Percentiles rank a stretch among this genome's conserved stretches.
These are phyloP conservation scores for Ceratobasidium sp. DNA, from an alignment of 1,284 basidiomycete genomes.

Conservation along the genomic window DNA sequence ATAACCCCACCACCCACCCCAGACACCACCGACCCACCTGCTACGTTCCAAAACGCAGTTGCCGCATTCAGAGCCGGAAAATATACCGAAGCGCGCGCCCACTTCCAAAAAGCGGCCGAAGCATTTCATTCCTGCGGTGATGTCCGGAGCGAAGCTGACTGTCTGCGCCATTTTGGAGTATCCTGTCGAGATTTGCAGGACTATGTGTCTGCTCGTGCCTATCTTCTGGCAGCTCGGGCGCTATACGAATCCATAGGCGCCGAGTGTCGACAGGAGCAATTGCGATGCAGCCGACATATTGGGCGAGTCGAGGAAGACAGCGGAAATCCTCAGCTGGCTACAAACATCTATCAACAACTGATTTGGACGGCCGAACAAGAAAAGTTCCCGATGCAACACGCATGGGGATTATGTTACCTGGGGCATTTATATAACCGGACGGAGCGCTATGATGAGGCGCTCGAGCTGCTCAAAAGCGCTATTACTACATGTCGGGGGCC, in stretches of 20 bases:
- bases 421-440: slow-evolving; percentile 27
- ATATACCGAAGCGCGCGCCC: slow-evolving; percentile 12
- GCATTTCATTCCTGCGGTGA: not conserved
- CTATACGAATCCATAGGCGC: slow-evolving; percentile 25
- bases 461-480: not conserved
- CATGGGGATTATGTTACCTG: slow-evolving; percentile 36
- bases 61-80: slow-evolving; percentile 27
- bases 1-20: not conserved
- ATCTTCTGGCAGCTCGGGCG: slow-evolving; percentile 20
- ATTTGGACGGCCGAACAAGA: not conserved
- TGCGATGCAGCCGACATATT: slow-evolving; percentile 30
- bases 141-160: slow-evolving; percentile 19
- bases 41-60: not conserved
- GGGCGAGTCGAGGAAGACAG: slow-evolving; percentile 25
- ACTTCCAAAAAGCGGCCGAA: slow-evolving; percentile 10
- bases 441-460: slow-evolving; percentile 25
- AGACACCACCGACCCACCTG: not conserved
- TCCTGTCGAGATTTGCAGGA: slow-evolving; percentile 29
- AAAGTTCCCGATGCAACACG: not conserved
- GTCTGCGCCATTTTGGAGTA: slow-evolving; percentile 29
- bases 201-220: slow-evolving; percentile 12
- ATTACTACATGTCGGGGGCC: not conserved
- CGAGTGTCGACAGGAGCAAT: slow-evolving; percentile 21
- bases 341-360: slow-evolving; percentile 5
- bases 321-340: slow-evolving; percentile 11